Percentiles rank a stretch among this genome's conserved stretches.
Evolutionary conservation across 352 stramenopile genomes (phyloP).

Genomic region (Pythium biforme): DNA sequence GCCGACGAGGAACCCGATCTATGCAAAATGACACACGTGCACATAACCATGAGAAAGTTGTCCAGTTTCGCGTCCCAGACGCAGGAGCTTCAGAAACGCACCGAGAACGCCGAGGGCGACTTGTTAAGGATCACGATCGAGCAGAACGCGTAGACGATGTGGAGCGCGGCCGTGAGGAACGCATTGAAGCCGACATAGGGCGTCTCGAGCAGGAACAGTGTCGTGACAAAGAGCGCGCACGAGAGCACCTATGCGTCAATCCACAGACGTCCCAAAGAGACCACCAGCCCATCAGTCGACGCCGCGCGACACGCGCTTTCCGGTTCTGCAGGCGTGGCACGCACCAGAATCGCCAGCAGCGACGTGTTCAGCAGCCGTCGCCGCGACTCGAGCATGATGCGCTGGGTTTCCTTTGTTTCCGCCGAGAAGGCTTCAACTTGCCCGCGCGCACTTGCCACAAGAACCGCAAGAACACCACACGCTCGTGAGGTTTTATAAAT

Average conservation of each 20-base stretch:
- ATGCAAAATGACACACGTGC: too few species aligned
- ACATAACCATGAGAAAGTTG: not conserved
- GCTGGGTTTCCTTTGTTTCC: not conserved
- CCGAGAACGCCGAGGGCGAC: constrained; percentile 73
- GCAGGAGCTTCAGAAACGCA: constrained; percentile 31
- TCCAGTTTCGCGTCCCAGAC: too few species aligned
- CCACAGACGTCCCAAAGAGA: not conserved
- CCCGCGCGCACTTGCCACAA: constrained; percentile 9
- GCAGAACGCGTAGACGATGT: constrained; percentile 74
- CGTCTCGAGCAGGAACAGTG: constrained; percentile 71
- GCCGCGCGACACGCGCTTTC: not conserved
- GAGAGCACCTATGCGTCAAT: constrained; percentile 43
- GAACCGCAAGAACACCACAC: constrained; percentile 15
- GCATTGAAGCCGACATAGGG: constrained; percentile 69
- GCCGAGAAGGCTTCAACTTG: constrained; percentile 15
- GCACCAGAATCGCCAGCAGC: constrained; percentile 64
- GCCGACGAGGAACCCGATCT: constrained; percentile 78
- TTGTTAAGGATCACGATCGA: constrained; percentile 81
- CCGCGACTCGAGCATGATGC: constrained; percentile 53
- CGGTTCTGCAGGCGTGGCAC: constrained; percentile 23
- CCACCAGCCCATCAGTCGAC: not conserved
- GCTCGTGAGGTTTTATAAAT: constrained; percentile 2
- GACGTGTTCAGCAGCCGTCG: constrained; percentile 73
- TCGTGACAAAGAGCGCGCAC: constrained; percentile 56
- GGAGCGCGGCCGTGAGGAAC: constrained; percentile 51